Evolutionary conservation across 352 stramenopile genomes (phyloP).

Genomic region (Globisporangium nodosum): DNA sequence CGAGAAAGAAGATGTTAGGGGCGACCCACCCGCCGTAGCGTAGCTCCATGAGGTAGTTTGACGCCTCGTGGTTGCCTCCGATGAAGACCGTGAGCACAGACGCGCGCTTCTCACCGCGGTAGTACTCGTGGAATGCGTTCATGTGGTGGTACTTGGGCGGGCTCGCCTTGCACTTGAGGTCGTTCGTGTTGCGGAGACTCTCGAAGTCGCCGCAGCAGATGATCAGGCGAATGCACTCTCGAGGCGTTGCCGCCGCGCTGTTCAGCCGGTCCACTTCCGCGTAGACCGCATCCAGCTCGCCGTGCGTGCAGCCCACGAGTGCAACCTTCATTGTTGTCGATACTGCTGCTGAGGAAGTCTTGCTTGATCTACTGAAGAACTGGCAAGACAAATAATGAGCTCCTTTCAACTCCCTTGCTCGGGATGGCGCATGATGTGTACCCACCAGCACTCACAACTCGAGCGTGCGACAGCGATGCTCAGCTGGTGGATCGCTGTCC

Average conservation of each 20-base stretch:
- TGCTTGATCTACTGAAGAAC: too few species aligned
- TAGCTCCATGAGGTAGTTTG: conserved; percentile 91
- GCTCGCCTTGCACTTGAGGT: conserved; percentile 85
- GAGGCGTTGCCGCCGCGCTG: conserved; percentile 15
- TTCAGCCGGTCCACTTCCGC: conserved; percentile 59
- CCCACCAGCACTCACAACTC: too few species aligned
- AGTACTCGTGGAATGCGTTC: conserved; percentile 91
- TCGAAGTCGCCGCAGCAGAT: conserved; percentile 96
- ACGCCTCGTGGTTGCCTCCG: conserved; percentile 96
- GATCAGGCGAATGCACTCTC: conserved; percentile 80
- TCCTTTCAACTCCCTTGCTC: too few species aligned
- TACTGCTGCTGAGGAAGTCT: too few species aligned
- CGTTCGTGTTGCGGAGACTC: conserved; percentile 81
- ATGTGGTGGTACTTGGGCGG: conserved; percentile 88
- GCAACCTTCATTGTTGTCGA: conserved; percentile 30
- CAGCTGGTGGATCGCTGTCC: too few species aligned
- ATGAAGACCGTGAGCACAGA: conserved; percentile 93
- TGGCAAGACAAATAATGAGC: too few species aligned
- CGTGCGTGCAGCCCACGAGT: conserved; percentile 93
- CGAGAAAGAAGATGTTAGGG: conserved; percentile 95
- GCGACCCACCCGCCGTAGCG: conserved; percentile 95
- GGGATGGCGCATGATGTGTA: too few species aligned
- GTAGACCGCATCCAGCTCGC: conserved; percentile 92
- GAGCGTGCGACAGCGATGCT: too few species aligned
- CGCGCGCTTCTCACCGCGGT: conserved; percentile 74